phyloP scores from a whole-genome alignment of 129 eudicot species.

The Centaurea solstitialis region DNA sequence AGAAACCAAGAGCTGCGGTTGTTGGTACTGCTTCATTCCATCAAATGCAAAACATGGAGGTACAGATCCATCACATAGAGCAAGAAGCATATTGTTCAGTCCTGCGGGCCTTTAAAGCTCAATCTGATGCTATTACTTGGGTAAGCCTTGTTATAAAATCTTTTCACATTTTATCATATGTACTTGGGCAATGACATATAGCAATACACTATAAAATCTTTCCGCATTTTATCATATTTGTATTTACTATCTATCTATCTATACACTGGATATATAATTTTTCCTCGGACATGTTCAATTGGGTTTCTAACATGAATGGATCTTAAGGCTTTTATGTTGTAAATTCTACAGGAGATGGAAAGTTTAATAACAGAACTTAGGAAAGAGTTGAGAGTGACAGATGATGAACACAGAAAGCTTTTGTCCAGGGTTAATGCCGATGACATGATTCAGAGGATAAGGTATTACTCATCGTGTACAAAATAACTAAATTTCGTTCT shows the following conservation, averaged over 20 bases:
- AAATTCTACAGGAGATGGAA: constrained; percentile 75
- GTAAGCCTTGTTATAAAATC: constrained; percentile 24
- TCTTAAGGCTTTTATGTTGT: not conserved
- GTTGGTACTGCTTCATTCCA: constrained; percentile 29
- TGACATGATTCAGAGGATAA: constrained; percentile 74
- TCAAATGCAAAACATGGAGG: constrained; percentile 45
- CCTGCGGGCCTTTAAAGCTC: constrained; percentile 70
- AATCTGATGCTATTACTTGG: constrained; percentile 71
- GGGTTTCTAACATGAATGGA: not conserved
- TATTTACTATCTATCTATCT: not conserved
- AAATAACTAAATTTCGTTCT: not conserved
- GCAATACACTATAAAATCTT: not conserved
- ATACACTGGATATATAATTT: not conserved
- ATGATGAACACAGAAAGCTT: constrained; percentile 91
- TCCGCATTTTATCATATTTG: not conserved
- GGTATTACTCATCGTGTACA: constrained; percentile 34
- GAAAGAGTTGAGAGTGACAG: constrained; percentile 81
- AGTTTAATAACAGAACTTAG: constrained; percentile 89
- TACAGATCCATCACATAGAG: constrained; percentile 56
- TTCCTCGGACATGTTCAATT: not conserved
- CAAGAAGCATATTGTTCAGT: constrained; percentile 72
- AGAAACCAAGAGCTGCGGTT: constrained; percentile 37
- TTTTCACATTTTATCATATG: not conserved
- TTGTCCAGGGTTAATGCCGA: constrained; percentile 70
- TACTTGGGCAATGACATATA: not conserved